Percentiles rank a stretch among this genome's conserved stretches.
phyloP scores from a whole-genome alignment of 208 protist species.

The Wallacemonas sp. region DNA sequence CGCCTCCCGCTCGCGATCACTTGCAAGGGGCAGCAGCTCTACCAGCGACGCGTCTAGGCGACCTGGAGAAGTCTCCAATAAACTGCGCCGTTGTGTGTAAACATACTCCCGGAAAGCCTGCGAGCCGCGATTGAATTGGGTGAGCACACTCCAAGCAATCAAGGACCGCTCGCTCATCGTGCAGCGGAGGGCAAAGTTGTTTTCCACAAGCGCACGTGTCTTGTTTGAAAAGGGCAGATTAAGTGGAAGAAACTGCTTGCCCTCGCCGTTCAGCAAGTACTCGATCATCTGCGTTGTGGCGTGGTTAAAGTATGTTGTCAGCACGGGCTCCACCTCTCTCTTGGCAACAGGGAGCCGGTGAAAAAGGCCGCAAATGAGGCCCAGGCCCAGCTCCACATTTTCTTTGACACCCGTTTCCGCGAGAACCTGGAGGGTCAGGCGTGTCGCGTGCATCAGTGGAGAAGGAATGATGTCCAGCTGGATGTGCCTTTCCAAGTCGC shows the following conservation, averaged over 20 bases:
- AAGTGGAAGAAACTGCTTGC: neutral
- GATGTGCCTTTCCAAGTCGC: neutral
- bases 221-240: neutral
- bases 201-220: neutral
- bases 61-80: neutral
- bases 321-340: neutral
- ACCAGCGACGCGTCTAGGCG: neutral
- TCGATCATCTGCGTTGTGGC: neutral
- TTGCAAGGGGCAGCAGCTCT: neutral
- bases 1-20: conserved; percentile 19
- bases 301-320: neutral
- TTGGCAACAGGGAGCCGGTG: neutral
- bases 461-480: neutral
- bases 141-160: neutral
- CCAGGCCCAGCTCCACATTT: neutral
- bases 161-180: neutral
- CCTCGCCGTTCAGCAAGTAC: neutral
- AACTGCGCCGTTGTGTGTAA: neutral
- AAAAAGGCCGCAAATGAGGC: neutral
- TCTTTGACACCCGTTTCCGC: conserved; percentile 2
- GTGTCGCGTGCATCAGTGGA: neutral
- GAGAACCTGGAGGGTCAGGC: neutral
- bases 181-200: neutral
- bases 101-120: neutral
- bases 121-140: neutral